These are phyloP conservation scores for Mycena olivaceomarginata DNA, from an alignment of 768 basidiomycete species.

Conservation along the genomic window DNA sequence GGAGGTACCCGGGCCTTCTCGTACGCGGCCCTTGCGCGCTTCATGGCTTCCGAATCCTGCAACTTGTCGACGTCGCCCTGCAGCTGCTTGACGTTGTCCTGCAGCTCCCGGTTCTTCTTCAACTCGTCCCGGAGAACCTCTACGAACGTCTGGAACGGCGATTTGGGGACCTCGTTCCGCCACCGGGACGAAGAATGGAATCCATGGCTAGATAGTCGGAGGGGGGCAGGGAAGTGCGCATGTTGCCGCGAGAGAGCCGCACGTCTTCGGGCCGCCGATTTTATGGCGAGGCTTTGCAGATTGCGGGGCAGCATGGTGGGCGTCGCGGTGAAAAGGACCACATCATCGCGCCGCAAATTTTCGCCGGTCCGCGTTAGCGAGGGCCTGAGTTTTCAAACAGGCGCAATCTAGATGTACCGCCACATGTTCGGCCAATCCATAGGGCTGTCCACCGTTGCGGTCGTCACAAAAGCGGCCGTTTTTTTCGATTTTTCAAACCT, in stretches of 20 bases:
- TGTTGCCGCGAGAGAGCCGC: constrained; percentile 26
- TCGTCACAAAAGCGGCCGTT: no score
- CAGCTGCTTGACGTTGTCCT: constrained; percentile 97
- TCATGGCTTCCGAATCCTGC: constrained; percentile 98
- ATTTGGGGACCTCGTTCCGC: constrained; percentile 84
- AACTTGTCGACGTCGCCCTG: constrained; percentile 98
- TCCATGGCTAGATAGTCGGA: constrained; percentile 42
- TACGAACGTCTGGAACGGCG: constrained; percentile 97
- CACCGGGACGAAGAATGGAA: constrained; percentile 83
- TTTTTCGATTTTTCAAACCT: no score
- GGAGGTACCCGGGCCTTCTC: constrained; percentile 92
- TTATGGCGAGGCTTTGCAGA: constrained; percentile 59
- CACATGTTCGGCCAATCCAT: no score
- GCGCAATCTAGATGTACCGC: neutral
- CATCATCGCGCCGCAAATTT: constrained; percentile 1
- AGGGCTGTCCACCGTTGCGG: no score
- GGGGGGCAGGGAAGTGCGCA: constrained; percentile 27
- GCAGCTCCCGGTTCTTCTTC: constrained; percentile 93
- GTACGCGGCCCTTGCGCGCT: constrained; percentile 92
- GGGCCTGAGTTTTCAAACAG: constrained; percentile 8
- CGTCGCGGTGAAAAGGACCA: neutral
- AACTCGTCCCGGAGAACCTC: constrained; percentile 95
- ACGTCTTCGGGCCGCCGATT: constrained; percentile 46
- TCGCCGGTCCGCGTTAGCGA: constrained; percentile 9
- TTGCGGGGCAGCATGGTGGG: constrained; percentile 68